Evolutionary conservation across 2,329 filamentous ascomycete genomes (phyloP), one percentile per base, ranked within the genome.

Genomic region (Thermoascus crustaceus): DNA sequence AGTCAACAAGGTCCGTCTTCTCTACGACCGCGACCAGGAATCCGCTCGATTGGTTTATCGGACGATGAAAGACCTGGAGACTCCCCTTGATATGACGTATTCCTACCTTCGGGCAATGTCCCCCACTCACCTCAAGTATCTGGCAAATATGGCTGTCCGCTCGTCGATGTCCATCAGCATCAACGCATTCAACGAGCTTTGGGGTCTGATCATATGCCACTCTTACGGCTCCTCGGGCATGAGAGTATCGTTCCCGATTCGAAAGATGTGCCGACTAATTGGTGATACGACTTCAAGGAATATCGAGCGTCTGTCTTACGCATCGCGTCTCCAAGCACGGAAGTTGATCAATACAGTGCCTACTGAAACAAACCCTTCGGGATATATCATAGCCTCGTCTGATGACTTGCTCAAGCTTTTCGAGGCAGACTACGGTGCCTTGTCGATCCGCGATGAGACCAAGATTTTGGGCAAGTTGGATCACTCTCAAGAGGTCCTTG

Each of bases 91-190:
- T 54, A 78, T 94, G 57, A 91, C 83, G 1, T 82, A 91, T 50
- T 75, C 82, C 0, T 91, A 93, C 52, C 72, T 94, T 2, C 77
- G 87, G 35, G 86, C 88, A 43, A 94, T 94, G 76, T 93, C 85
- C 1, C 86, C 87, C 0, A 88, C 94, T 26, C 85, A 91, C 52
- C 60, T 94, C 36, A 93, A 93, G 52, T 94, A 94, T 48, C 68
- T 94, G 3, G 73, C 67, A 4, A 87, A 94, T 53, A 94, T 94
- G 87, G 81, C 80, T 5, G 86, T 94, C 0, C 78, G 86, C n/a
- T 85, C 85, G 0, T 94, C 85, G 44, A 94, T 94, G 86, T 94
- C 86, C 0, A 87, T 94, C 41, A 93, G 86, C 1, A 84, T 94
- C 52, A 91, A 86, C 44, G 84, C 84, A 0, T 91, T 93, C 48